Percentiles rank a stretch among this genome's conserved stretches.
Evolutionary conservation across 305 asterid genomes (phyloP).

Genomic region (Striga hermonthica): DNA sequence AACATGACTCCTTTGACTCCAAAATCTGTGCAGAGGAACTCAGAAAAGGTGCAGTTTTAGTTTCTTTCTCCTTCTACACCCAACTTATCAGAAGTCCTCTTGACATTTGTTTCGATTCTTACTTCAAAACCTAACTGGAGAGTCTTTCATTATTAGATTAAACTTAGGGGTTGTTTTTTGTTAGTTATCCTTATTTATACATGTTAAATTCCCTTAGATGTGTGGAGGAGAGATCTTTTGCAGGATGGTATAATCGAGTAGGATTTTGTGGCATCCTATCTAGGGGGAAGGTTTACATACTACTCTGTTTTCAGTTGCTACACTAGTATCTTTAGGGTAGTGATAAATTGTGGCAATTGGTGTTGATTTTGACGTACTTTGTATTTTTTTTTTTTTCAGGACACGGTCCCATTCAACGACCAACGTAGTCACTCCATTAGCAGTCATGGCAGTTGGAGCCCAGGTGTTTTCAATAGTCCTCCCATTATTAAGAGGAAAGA

Average conservation of each 20-base stretch:
- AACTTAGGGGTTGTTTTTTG: neutral
- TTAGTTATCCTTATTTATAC: neutral
- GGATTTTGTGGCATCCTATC: neutral
- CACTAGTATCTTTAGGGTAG: neutral
- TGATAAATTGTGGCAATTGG: neutral
- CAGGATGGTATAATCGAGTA: slow-evolving; percentile 4
- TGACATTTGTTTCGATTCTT: neutral
- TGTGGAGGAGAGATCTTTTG: neutral
- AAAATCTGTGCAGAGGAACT: slow-evolving; percentile 44
- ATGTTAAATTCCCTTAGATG: neutral
- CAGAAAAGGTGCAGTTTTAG: slow-evolving; percentile 50
- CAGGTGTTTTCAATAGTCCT: slow-evolving; percentile 34
- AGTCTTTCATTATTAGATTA: neutral
- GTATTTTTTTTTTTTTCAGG: slow-evolving; percentile 45
- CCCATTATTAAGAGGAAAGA: slow-evolving; percentile 27
- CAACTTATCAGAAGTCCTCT: neutral
- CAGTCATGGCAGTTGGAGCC: slow-evolving; percentile 70
- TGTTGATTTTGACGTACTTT: slow-evolving; percentile 16
- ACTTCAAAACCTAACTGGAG: neutral
- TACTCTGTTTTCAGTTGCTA: slow-evolving; percentile 9
- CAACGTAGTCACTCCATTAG: slow-evolving; percentile 43
- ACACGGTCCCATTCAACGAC: slow-evolving; percentile 30
- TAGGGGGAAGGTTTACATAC: neutral
- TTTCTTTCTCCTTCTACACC: neutral
- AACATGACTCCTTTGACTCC: slow-evolving; percentile 51